Evolutionary conservation across 2,329 filamentous ascomycete genomes (phyloP), one percentile per base, ranked within the genome.

Genomic region (Clarireedia hainanense): DNA sequence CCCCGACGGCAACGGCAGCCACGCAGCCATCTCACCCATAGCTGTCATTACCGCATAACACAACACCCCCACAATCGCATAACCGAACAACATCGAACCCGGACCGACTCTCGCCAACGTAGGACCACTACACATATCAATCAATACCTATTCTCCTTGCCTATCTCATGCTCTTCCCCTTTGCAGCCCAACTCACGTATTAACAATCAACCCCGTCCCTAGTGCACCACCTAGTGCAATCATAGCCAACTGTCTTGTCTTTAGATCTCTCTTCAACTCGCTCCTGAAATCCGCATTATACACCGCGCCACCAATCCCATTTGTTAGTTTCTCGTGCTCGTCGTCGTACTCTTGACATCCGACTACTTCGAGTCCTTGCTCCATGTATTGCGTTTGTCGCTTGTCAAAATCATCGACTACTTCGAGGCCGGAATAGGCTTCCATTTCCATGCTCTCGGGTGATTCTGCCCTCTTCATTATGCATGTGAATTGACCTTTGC

Each of bases 21-120:
- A 94, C 50, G 89, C 81, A 6, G 88, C 87, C 87, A 94, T 94
- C 71, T 63, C 43, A 37, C 50, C 51, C 4, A 94, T 79, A 55
- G 82, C 85, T 57, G 84, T 84, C 87, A 92, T 91, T 64, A 94
- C 88, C 48, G 89, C 73, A 71, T 85, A 94, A 61, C 92, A 88
- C 58, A 94, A 71, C 50, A 85, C 74, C 61, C 86, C 86, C 63
- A 89, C 79, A 58, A 86, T 70, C 26, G 80, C 76, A 72, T 89
- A 89, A 6, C 84, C 83, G 69, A 90, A 86, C 62, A 89, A 78
- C 66, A 90, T 80, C 7, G 84, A 81, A n/a, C 75, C 85, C 52
- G 86, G 86, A 36, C 76, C 76, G 52, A 68, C 69, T 55, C 74
- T 74, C 52, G 74, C 74, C 39, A 81, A 70, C 23, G 63, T 47